Base-by-base conservation (phyloP, 1,284 basidiomycete genomes). In the Trichosporon asahii region DNA sequence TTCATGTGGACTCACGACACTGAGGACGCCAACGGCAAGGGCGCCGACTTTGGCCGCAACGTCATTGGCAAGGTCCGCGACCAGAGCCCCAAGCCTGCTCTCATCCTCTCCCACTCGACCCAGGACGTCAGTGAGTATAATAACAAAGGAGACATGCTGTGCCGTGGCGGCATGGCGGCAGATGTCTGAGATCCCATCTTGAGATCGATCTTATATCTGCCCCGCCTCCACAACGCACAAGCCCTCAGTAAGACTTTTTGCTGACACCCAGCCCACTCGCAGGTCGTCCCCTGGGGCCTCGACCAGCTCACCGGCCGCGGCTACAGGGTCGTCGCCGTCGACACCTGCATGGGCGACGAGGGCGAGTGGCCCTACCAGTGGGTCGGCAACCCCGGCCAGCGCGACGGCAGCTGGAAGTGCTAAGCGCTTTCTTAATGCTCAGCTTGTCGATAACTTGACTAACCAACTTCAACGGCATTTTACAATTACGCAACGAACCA, bases 1-100 rank as follows among this genome's bases (percentile, higher is more conserved):
- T 78, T 83, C 78, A 69, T 84, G 8, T 84, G 83, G 82, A 72
- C 73, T 25, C 76, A 81, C 15, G 82, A 82, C 71, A 79, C 79
- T 14, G 75, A 72, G 35, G 75, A 71, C 53, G 71, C 79, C 3
- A 75, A 68, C 66, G 83, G 82, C 49, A 76, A 68, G 25, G 73
- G 77, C 1, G 76, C 75, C 29, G 23, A 65, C n/a, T 73, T 69
- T 27, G 77, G 76, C 27, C 71, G 81, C 70, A 64, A 55, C 31
- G 73, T 79, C 11, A 69, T 77, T 55, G 57, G 57, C 57, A 15
- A 29, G 57, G 57, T 61, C 27, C 57, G 27, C 57, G 73, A 80
- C 67, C 66, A 65, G 23, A 80, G 68, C 68, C 79, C 80, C 37
- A 65, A 71, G 18, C 77, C 80, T n/a, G 75, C 76, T 40, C 68